phyloP scores from a whole-genome alignment of 805 yeast species.

The Schizosaccharomyces octosporus region DNA sequence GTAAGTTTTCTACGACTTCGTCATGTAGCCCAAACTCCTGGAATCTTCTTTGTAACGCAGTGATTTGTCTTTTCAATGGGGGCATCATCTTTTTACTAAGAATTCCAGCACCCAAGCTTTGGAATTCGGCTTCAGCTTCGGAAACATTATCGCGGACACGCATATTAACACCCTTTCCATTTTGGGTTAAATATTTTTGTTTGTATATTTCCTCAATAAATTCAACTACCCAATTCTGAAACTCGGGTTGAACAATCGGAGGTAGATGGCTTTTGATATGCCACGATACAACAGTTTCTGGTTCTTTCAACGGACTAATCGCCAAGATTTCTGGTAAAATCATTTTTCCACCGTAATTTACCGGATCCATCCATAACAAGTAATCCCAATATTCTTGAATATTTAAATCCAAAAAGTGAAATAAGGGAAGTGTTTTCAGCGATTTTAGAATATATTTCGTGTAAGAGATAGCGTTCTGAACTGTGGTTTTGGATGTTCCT shows the following conservation, averaged over 20 bases:
- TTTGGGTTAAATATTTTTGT: constrained; percentile 20
- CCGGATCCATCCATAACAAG: constrained; percentile 85
- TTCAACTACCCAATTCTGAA: constrained; percentile 64
- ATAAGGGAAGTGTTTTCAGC: constrained; percentile 54
- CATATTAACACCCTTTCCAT: constrained; percentile 4
- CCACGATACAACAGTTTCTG: constrained; percentile 28
- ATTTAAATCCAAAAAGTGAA: constrained; percentile 52
- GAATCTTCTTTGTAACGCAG: constrained; percentile 41
- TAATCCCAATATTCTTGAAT: constrained; percentile 73
- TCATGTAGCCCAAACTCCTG: constrained; percentile 48
- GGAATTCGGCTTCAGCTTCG: constrained; percentile 16
- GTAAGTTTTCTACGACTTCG: constrained; percentile 36
- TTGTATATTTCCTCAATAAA: constrained; percentile 46
- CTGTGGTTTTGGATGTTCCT: constrained; percentile 49
- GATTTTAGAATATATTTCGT: constrained; percentile 64
- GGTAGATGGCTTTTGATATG: constrained; percentile 58
- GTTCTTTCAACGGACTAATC: constrained; percentile 17
- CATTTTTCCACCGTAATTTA: constrained; percentile 52
- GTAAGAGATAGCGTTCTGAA: constrained; percentile 74
- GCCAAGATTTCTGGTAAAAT: constrained; percentile 14
- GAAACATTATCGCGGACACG: constrained; percentile 3
- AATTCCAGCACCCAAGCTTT: constrained; percentile 2
- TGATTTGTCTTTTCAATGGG: constrained; percentile 41
- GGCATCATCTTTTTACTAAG: constrained; percentile 25
- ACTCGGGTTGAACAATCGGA: constrained; percentile 47